Evolutionary conservation across 768 basidiomycete species (phyloP).

Genomic region (Mycena rebaudengoi): DNA sequence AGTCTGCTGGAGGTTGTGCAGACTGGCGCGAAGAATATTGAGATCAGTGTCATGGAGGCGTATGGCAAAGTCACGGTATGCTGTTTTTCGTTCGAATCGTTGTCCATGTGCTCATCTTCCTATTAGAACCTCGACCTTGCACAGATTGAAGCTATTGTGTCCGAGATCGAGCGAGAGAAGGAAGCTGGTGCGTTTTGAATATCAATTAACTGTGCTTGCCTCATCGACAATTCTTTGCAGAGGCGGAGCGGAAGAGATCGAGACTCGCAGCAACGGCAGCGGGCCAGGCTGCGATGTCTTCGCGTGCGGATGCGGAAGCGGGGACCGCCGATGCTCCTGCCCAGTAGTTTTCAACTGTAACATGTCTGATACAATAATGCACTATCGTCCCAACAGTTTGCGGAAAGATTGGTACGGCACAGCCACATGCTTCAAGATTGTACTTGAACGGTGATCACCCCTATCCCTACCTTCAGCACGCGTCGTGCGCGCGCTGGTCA

Average conservation of each 20-base stretch:
- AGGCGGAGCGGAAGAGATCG: constrained; percentile 94
- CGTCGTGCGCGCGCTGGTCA: too few species aligned
- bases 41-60: constrained; percentile 96
- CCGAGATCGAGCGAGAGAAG: constrained; percentile 96
- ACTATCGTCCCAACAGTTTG: neutral
- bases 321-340: constrained; percentile 37
- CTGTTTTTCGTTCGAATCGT: constrained; percentile 12
- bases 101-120: neutral
- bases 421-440: too few species aligned
- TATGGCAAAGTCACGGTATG: constrained; percentile 91
- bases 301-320: constrained; percentile 52
- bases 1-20: constrained; percentile 97
- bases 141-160: constrained; percentile 92
- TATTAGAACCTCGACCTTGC: constrained; percentile 81
- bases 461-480: too few species aligned
- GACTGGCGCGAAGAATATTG: constrained; percentile 99
- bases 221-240: constrained; percentile 46
- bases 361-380: constrained; percentile 14
- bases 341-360: constrained; percentile 29
- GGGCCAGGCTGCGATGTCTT: constrained; percentile 87
- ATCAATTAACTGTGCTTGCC: neutral
- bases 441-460: too few species aligned
- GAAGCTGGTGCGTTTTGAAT: constrained; percentile 80
- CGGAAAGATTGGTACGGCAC: too few species aligned
- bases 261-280: constrained; percentile 92